A percentile compares a stretch with the other conserved stretches of the same genome.
These are phyloP conservation scores for Pseudocercospora cruenta DNA, from an alignment of 2,329 filamentous ascomycete genomes.

Conservation along the genomic window DNA sequence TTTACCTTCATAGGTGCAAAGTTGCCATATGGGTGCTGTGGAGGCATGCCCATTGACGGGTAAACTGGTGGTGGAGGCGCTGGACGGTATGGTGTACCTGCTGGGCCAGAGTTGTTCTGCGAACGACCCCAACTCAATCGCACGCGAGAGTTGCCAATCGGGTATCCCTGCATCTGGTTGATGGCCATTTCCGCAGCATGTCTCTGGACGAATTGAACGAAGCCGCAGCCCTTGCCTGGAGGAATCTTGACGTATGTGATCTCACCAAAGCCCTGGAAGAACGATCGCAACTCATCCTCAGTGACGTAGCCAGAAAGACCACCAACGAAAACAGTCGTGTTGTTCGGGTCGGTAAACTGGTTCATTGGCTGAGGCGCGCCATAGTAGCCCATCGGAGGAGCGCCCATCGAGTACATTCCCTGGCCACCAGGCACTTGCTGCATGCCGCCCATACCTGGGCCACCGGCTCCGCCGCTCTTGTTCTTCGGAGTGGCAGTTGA, in stretches of 20 bases:
- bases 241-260: constrained; percentile 99
- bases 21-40: constrained; percentile 65
- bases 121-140: constrained; percentile 96
- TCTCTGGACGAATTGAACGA: constrained; percentile 98
- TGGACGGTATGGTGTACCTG: constrained; percentile 94
- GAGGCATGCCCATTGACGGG: constrained; percentile 67
- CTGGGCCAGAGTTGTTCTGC: constrained; percentile 97
- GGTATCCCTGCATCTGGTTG: constrained; percentile 99
- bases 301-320: constrained; percentile 97
- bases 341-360: constrained; percentile 99
- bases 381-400: constrained; percentile 69
- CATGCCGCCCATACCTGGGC: constrained; percentile 60
- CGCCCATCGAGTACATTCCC: constrained; percentile 72
- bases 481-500: constrained; percentile 98
- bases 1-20: constrained; percentile 70
- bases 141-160: constrained; percentile 97
- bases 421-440: constrained; percentile 55
- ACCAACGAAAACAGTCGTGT: constrained; percentile 98
- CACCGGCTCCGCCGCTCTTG: constrained; percentile 58
- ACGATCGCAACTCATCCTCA: constrained; percentile 98
- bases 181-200: constrained; percentile 99
- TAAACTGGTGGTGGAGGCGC: constrained; percentile 80
- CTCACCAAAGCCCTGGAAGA: constrained; percentile 99
- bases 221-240: constrained; percentile 97
- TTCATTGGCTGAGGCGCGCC: constrained; percentile 85